A percentile compares a stretch with the other conserved stretches of the same genome.
phyloP scores from a whole-genome alignment of 139 green algal species.

The Chlorella sp. region DNA sequence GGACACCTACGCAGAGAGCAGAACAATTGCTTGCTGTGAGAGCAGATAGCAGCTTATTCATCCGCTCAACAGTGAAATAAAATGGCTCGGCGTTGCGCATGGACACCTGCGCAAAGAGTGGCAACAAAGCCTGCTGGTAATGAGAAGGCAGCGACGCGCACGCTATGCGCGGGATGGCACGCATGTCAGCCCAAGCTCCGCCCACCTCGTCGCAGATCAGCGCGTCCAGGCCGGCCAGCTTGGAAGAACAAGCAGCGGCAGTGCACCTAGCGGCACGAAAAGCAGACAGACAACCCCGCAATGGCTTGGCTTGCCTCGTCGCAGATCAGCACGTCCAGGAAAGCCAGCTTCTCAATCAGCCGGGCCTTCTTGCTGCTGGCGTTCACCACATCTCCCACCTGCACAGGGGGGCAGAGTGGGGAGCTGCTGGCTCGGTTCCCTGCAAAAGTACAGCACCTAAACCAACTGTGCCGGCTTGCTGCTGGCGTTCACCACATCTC shows the following conservation, averaged over 20 bases:
- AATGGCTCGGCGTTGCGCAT: background rate
- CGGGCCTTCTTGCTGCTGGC: background rate
- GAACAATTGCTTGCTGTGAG: background rate
- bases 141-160: too few species aligned
- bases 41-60: too few species aligned
- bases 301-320: background rate
- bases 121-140: too few species aligned
- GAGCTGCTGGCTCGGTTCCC: too few species aligned
- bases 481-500: background rate
- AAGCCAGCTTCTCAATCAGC: background rate
- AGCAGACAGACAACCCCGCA: too few species aligned
- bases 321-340: slow-evolving; percentile 1
- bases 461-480: background rate
- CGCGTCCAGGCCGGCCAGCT: background rate
- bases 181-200: too few species aligned
- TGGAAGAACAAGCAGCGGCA: too few species aligned
- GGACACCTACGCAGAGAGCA: slow-evolving; percentile 1
- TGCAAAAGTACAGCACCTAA: background rate
- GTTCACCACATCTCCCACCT: slow-evolving; percentile 3
- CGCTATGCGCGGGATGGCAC: too few species aligned
- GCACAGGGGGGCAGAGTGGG: background rate
- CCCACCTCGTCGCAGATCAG: slow-evolving; percentile 1
- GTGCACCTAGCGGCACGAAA: too few species aligned
- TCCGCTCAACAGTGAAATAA: background rate
- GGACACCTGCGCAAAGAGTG: slow-evolving; percentile 2